These are phyloP conservation scores for Phytopythium vexans DNA, from an alignment of 352 stramenopile genomes.

Conservation along the genomic window DNA sequence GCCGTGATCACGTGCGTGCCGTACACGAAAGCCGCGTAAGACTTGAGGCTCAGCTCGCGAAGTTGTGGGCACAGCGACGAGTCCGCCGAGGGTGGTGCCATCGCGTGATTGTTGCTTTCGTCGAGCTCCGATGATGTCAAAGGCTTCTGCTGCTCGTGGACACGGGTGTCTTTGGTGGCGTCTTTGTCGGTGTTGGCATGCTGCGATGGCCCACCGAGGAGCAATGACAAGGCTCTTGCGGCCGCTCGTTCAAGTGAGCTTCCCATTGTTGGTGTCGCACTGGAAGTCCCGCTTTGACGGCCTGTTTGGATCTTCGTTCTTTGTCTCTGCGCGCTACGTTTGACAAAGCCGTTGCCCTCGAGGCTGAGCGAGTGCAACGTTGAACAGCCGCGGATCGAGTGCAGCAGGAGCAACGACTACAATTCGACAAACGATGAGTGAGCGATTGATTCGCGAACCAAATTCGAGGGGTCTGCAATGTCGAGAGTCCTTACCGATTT, in stretches of 20 bases:
- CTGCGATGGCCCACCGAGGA: conserved; percentile 27
- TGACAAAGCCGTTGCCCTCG: conserved; percentile 62
- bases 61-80: conserved; percentile 11
- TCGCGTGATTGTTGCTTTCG: no score
- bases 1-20: conserved; percentile 40
- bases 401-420: conserved; percentile 53
- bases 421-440: conserved; percentile 2
- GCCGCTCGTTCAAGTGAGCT: conserved; percentile 35
- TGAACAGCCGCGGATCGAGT: conserved; percentile 51
- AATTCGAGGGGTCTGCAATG: not conserved
- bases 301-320: no score
- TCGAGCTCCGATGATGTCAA: conserved; percentile 3
- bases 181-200: not conserved
- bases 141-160: conserved; percentile 21
- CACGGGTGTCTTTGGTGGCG: conserved; percentile 11
- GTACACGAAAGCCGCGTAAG: conserved; percentile 47
- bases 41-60: conserved; percentile 59
- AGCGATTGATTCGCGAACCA: not conserved
- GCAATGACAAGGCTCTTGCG: conserved; percentile 21
- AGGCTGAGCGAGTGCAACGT: conserved; percentile 59
- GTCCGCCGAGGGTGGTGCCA: not conserved
- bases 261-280: not conserved
- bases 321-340: conserved; percentile 21
- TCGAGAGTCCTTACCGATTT: conserved; percentile 33
- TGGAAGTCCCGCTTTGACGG: no score